phyloP scores from a whole-genome alignment of 148 eudicot species.

The Chenopodium quinoa region DNA sequence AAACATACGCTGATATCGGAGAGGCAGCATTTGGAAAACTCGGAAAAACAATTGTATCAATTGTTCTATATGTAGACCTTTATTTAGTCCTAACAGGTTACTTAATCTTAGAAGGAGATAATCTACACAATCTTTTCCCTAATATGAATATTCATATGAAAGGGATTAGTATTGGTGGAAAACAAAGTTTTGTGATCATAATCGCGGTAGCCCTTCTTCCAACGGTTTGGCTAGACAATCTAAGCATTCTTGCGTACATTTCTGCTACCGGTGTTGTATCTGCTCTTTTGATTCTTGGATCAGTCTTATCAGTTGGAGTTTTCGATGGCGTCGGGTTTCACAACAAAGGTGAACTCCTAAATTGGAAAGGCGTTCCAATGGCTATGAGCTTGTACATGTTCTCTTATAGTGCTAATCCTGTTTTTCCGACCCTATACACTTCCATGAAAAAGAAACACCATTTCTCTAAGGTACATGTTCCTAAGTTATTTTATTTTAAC shows the following conservation, averaged over 20 bases:
- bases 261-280: slow-evolving; percentile 47
- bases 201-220: slow-evolving; percentile 41
- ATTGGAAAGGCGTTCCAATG: slow-evolving; percentile 40
- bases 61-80: slow-evolving; percentile 36
- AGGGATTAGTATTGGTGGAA: slow-evolving; percentile 26
- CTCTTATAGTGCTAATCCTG: slow-evolving; percentile 49
- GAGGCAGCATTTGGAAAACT: slow-evolving; percentile 39
- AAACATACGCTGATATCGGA: slow-evolving; percentile 43
- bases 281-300: slow-evolving; percentile 24
- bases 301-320: slow-evolving; percentile 40
- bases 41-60: slow-evolving; percentile 39
- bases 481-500: too few species aligned
- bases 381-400: slow-evolving; percentile 50
- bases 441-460: slow-evolving; percentile 43
- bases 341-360: slow-evolving; percentile 34
- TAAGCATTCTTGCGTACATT: slow-evolving; percentile 39
- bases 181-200: slow-evolving; percentile 35
- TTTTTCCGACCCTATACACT: slow-evolving; percentile 46
- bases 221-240: slow-evolving; percentile 38
- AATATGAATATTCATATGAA: slow-evolving; percentile 6
- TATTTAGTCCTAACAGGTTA: slow-evolving; percentile 46
- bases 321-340: slow-evolving; percentile 47
- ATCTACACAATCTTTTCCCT: slow-evolving; percentile 41
- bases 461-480: slow-evolving; percentile 33
- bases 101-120: slow-evolving; percentile 55